A percentile compares a stretch with the other conserved stretches of the same genome.
These are phyloP conservation scores for Crithidia thermophila DNA, from an alignment of 208 protist genomes.

Conservation along the genomic window DNA sequence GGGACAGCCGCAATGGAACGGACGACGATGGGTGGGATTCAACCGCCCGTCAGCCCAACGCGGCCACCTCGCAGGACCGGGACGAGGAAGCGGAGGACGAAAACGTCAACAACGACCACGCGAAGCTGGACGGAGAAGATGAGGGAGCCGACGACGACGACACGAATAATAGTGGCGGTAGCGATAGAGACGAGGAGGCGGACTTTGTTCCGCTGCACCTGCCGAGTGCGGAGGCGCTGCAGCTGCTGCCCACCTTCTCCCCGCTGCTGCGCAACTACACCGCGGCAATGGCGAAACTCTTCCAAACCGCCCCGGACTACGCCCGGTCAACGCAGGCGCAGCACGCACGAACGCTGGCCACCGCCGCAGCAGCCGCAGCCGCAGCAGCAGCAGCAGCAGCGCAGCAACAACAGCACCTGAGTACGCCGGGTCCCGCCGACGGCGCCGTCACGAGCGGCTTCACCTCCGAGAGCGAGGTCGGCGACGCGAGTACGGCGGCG, in stretches of 20 bases:
- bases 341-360: conserved; percentile 23
- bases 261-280: conserved; percentile 44
- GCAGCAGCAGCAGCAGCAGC: neutral
- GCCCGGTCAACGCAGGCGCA: conserved; percentile 26
- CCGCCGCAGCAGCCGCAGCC: conserved; percentile 11
- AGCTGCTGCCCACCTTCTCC: conserved; percentile 32
- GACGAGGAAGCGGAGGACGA: neutral
- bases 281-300: conserved; percentile 15
- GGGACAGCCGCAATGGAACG: neutral
- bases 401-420: neutral
- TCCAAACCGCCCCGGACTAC: conserved; percentile 27
- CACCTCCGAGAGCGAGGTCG: conserved; percentile 5
- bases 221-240: conserved; percentile 35
- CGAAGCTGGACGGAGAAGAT: neutral
- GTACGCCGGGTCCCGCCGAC: neutral
- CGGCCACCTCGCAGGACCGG: neutral
- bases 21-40: neutral
- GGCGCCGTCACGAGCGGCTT: neutral
- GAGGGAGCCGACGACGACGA: neutral
- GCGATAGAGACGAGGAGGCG: neutral
- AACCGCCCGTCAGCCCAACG: neutral
- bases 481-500: neutral
- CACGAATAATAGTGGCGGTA: neutral
- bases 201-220: conserved; percentile 27
- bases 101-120: conserved; percentile 3